These are phyloP conservation scores for Chlorella variabilis DNA, from an alignment of 163 green algal genomes.

Conservation along the genomic window DNA sequence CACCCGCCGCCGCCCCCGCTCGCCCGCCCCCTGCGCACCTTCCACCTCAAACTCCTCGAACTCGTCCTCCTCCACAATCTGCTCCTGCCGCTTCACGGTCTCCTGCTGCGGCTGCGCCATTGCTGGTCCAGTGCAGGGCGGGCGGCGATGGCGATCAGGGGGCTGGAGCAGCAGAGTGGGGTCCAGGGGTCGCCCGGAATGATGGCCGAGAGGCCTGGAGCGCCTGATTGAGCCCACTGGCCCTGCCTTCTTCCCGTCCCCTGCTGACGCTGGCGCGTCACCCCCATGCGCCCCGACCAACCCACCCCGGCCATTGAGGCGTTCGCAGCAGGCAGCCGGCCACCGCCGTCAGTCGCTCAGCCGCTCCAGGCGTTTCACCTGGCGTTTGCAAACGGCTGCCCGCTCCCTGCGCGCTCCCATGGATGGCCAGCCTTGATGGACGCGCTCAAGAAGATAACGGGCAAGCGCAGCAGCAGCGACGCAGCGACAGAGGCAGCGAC, in stretches of 20 bases:
- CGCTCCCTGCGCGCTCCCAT: not conserved
- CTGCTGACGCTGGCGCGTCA: too few relatives aligned
- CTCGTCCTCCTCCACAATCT: constrained; percentile 63
- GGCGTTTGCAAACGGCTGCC: constrained; percentile 16
- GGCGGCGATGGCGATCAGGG: not conserved
- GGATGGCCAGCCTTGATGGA: constrained; percentile 9
- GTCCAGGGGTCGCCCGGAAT: too few relatives aligned
- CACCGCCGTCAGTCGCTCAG: too few relatives aligned
- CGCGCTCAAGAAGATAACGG: constrained; percentile 18
- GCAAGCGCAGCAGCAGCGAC: constrained; percentile 23
- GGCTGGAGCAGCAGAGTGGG: not conserved
- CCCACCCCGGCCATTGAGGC: too few relatives aligned
- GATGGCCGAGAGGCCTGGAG: too few relatives aligned
- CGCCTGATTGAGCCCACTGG: too few relatives aligned
- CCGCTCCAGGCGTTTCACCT: constrained; percentile 6
- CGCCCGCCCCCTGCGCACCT: constrained; percentile 24
- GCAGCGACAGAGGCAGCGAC: not conserved
- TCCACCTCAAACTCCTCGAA: constrained; percentile 70
- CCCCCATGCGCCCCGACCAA: too few relatives aligned
- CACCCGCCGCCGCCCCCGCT: not conserved
- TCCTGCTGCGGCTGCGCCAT: not conserved
- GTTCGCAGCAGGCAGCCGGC: too few relatives aligned
- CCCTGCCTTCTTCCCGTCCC: too few relatives aligned
- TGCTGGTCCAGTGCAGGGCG: too few relatives aligned
- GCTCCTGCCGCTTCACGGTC: constrained; percentile 25